Percentiles rank a stretch among this genome's conserved stretches.
phyloP scores from a whole-genome alignment of 2,329 filamentous ascomycete genomes.

The Herpomyces periplanetae region DNA sequence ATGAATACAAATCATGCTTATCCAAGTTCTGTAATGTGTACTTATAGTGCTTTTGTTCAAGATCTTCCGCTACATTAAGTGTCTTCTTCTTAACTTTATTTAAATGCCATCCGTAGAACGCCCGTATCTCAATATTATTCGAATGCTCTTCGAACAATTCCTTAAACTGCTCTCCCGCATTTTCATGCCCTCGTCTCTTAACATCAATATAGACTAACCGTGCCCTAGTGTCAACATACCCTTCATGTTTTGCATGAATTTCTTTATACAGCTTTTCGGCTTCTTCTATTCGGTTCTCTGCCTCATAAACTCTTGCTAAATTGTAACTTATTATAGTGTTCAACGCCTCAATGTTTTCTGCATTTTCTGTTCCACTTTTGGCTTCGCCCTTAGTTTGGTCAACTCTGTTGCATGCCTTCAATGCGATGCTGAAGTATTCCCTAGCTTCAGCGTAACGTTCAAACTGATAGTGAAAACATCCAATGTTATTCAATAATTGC shows the following conservation, averaged over 20 bases:
- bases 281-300: conserved; percentile 35
- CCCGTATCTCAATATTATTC: conserved; percentile 55
- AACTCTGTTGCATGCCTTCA: conserved; percentile 50
- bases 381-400: conserved; percentile 31
- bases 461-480: conserved; percentile 63
- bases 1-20: conserved; percentile 86
- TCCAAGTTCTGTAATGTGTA: conserved; percentile 74
- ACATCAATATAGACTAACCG: conserved; percentile 66
- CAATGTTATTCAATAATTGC: conserved; percentile 82
- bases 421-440: conserved; percentile 60
- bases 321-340: conserved; percentile 94
- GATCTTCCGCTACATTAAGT: conserved; percentile 45
- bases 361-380: conserved; percentile 30
- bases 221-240: conserved; percentile 68
- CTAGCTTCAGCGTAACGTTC: conserved; percentile 44
- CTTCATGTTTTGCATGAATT: conserved; percentile 39
- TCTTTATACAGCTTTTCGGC: conserved; percentile 63
- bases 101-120: conserved; percentile 78
- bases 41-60: conserved; percentile 76
- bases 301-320: conserved; percentile 65
- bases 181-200: conserved; percentile 26
- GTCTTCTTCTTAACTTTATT: conserved; percentile 54
- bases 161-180: conserved; percentile 53
- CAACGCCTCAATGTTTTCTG: conserved; percentile 50
- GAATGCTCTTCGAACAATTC: conserved; percentile 53